A percentile compares a stretch with the other conserved stretches of the same genome.
These are phyloP conservation scores for Porphyridium purpureum DNA, from an alignment of 23 red algal genomes.

Conservation along the genomic window DNA sequence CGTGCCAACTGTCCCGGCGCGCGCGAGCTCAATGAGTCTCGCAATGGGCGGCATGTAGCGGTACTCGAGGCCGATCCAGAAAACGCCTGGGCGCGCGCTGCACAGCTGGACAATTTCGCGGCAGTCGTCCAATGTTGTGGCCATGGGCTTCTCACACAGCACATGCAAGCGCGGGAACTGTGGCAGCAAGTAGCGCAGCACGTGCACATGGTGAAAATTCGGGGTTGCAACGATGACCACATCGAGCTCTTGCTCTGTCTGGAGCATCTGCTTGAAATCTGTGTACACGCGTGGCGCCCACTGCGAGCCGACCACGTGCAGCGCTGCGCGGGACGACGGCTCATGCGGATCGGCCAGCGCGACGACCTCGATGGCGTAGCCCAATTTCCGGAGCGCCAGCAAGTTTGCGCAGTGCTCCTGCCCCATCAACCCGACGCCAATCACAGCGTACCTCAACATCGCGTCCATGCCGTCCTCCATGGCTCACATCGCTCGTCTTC, in stretches of 20 bases:
- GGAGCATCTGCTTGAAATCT: no score
- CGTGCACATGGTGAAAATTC: conserved; percentile 22
- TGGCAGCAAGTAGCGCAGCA: conserved; percentile 9
- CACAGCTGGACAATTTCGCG: conserved; percentile 20
- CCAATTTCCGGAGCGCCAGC: not conserved
- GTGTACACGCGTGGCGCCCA: no score
- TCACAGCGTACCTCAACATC: conserved; percentile 15
- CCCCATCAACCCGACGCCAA: conserved; percentile 47
- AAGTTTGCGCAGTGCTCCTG: conserved; percentile 41
- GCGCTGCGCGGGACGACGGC: conserved; percentile 7
- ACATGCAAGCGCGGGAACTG: conserved; percentile 15
- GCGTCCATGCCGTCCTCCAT: no score
- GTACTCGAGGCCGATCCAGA: conserved; percentile 45
- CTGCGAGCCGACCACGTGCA: conserved; percentile 4
- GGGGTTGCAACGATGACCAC: conserved; percentile 42
- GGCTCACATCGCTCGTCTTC: no score
- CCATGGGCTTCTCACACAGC: conserved; percentile 42
- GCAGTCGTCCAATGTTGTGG: conserved; percentile 35
- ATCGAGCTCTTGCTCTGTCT: no score
- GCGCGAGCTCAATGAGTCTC: conserved; percentile 11
- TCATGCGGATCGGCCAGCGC: conserved; percentile 33
- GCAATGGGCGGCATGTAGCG: conserved; percentile 48
- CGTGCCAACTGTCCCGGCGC: conserved; percentile 13
- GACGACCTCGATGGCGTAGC: conserved; percentile 5
- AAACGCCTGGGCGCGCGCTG: conserved; percentile 7